Base-by-base conservation (phyloP, 768 basidiomycete species). In the Phanerodontia chrysosporium region DNA sequence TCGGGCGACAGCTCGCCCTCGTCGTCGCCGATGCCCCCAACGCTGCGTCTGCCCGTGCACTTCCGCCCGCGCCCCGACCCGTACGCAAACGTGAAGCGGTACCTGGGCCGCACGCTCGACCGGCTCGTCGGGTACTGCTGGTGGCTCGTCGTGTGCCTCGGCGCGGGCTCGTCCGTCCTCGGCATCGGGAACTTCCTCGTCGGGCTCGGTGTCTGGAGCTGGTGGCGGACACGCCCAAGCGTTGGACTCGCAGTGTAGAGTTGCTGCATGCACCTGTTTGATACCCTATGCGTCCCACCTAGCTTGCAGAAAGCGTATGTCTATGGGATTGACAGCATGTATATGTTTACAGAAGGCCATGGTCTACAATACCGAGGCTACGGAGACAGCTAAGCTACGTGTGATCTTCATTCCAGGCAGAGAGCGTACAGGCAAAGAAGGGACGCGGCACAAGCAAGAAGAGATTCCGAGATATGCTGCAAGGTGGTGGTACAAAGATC, bases 121-220 rank as follows among this genome's bases (percentile, higher is more conserved):
- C 84, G 90, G 58, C 58, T 86, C 44, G 71, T 96, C 55, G 96
- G 96, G 10, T 78, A 85, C 61, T 71, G 81, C 9, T 98, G 95
- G 95, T 90, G 83, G 78, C 44, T 89, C 10, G 71, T 95, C 62
- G 79, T 85, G 22, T 58, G 90, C 36, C 69, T 93, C 21, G 95
- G 95, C 22, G 87, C 87, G 24, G 93, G 93, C 24, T 87, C 87
- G 21, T 76, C 80, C 1, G 66, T 76, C n/a, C 68, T 92, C 58
- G 92, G 91, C 0, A 62, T 89, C 30, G 83, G 86, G 65, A 92
- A 92, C 68, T 83, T 88, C 66, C 59, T 86, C 48, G 67, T 91
- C n/a, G 84, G 89, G 21, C 67, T 89, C 13, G 80, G 83, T 2
- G 79, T 83, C 22, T 90, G 84, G 86, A 84, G 83, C 77, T 74